Evolutionary conservation across 345 rosid species (phyloP).

Genomic region (Mallotus nudiflorus): DNA sequence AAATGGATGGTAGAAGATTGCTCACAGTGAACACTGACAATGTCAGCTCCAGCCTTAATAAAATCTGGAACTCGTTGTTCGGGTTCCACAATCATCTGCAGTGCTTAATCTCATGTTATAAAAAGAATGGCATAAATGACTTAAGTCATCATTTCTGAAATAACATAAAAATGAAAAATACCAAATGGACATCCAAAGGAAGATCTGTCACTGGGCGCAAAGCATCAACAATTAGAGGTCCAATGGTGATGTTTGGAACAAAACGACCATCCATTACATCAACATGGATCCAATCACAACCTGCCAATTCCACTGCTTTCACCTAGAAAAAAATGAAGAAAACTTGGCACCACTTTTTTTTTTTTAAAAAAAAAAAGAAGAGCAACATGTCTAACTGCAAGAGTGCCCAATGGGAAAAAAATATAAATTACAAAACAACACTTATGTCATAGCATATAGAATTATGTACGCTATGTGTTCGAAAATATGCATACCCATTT

Average conservation of each 20-base stretch:
- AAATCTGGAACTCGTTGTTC: conserved; percentile 92
- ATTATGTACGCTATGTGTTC: neutral
- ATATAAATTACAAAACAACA: neutral
- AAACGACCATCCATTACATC: conserved; percentile 99
- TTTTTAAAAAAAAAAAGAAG: neutral
- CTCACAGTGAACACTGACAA: conserved; percentile 96
- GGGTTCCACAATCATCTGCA: conserved; percentile 97
- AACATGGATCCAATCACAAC: conserved; percentile 96
- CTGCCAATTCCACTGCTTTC: conserved; percentile 86
- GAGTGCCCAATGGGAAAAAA: neutral
- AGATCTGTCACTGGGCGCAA: conserved; percentile 93
- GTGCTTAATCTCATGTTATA: conserved; percentile 17
- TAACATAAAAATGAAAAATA: conserved; percentile 30
- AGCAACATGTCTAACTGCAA: neutral
- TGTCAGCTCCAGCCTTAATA: conserved; percentile 98
- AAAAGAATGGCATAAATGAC: conserved; percentile 1
- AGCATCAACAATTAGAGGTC: conserved; percentile 94
- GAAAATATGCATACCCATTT: neutral
- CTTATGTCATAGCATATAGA: neutral
- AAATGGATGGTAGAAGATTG: conserved; percentile 92
- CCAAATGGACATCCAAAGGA: conserved; percentile 97
- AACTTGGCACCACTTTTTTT: conserved; percentile 5
- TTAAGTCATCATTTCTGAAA: neutral
- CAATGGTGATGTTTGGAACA: conserved; percentile 98
- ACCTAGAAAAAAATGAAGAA: conserved; percentile 50